Conservation (phyloP, 2,329 filamentous ascomycete genomes). For the Fusarium tuaranense region DNA sequence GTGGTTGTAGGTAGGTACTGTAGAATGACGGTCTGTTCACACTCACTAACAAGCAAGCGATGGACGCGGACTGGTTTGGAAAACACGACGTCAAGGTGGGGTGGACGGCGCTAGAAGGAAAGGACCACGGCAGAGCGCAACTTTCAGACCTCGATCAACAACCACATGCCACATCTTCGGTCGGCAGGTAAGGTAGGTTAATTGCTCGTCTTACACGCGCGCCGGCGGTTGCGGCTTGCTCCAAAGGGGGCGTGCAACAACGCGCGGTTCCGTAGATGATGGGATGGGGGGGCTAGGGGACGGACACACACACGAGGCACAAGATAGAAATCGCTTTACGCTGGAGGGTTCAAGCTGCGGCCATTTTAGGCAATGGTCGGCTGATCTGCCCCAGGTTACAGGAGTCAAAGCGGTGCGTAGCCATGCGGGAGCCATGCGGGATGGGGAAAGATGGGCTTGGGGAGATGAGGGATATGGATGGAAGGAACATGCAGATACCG, state of each 20-base stretch:
- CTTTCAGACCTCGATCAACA: neutral
- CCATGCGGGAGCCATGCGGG: constrained; percentile 20
- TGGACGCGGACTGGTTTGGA: constrained; percentile 8
- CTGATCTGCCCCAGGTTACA: constrained; percentile 26
- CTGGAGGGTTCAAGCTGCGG: constrained; percentile 9
- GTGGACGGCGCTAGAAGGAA: neutral
- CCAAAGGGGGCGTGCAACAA: constrained; percentile 5
- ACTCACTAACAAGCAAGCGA: constrained; percentile 4
- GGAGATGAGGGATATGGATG: constrained; percentile 23
- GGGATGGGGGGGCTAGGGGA: neutral
- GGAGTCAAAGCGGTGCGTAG: constrained; percentile 6
- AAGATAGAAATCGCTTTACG: neutral
- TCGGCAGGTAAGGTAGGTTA: neutral
- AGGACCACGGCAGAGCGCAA: neutral
- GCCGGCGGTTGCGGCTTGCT: constrained; percentile 7
- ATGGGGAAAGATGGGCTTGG: constrained; percentile 11
- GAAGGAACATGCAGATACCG: constrained; percentile 20
- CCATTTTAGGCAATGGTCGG: constrained; percentile 23
- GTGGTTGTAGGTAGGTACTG: neutral
- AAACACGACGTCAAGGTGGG: constrained; percentile 22
- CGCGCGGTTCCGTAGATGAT: constrained; percentile 7
- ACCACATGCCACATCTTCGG: neutral
- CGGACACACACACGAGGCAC: neutral
- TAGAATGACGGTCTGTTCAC: neutral
- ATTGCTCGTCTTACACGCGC: neutral